Percentiles rank a stretch among this genome's conserved stretches.
phyloP scores from a whole-genome alignment of 768 basidiomycete species.

The Leccinum fibrillosum region DNA sequence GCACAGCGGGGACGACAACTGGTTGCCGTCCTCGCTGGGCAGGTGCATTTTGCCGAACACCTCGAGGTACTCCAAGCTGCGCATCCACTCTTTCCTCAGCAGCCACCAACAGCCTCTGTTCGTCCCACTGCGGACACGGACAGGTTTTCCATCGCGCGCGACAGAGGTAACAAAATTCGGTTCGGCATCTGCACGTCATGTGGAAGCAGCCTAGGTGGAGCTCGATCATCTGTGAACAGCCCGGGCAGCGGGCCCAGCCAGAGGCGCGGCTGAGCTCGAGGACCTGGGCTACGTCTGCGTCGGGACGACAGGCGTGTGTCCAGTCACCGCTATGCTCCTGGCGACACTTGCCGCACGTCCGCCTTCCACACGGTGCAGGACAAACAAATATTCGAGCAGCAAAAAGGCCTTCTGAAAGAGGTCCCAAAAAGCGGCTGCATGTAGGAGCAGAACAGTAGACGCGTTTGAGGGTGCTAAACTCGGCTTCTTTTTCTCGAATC shows the following conservation, averaged over 20 bases:
- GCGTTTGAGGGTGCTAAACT: conserved; percentile 33
- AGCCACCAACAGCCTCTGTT: conserved; percentile 34
- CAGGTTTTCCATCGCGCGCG: conserved; percentile 62
- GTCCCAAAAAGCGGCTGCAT: conserved; percentile 37
- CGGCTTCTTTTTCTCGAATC: conserved; percentile 27
- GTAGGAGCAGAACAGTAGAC: conserved; percentile 36
- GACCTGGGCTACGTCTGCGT: conserved; percentile 24
- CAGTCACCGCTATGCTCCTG: conserved; percentile 20
- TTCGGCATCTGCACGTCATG: conserved; percentile 39
- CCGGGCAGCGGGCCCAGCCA: conserved; percentile 40
- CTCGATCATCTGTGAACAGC: conserved; percentile 38
- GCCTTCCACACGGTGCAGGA: conserved; percentile 16
- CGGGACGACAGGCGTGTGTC: conserved; percentile 25
- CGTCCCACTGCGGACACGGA: conserved; percentile 65
- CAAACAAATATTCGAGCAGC: conserved; percentile 17
- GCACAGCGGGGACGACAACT: background rate
- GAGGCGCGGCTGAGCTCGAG: conserved; percentile 23
- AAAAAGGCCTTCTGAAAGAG: conserved; percentile 29
- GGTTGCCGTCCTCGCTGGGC: conserved; percentile 2
- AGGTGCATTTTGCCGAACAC: conserved; percentile 31
- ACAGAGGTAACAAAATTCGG: conserved; percentile 47
- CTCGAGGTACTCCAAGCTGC: conserved; percentile 29
- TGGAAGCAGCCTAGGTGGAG: conserved; percentile 37
- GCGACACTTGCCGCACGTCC: conserved; percentile 28
- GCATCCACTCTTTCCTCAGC: conserved; percentile 46